phyloP scores from a whole-genome alignment of 331 rosid species.

The Rhamnella rubrinervis region DNA sequence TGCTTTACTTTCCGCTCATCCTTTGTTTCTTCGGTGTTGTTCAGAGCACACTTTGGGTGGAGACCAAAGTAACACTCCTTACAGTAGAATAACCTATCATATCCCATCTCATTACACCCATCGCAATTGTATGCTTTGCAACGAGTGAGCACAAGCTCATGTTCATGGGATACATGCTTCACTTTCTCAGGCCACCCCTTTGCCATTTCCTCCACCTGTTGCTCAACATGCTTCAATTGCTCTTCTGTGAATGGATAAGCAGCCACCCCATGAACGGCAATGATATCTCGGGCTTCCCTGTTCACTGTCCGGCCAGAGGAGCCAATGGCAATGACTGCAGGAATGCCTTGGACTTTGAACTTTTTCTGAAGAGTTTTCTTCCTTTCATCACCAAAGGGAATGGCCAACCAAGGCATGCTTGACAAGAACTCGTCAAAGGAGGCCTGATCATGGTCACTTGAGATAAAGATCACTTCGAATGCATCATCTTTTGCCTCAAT shows the following conservation, averaged over 20 bases:
- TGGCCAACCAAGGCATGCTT: conserved; percentile 57
- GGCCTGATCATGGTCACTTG: conserved; percentile 44
- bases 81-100: conserved; percentile 37
- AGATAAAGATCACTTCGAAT: conserved; percentile 51
- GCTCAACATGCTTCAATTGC: conserved; percentile 34
- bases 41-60: conserved; percentile 46
- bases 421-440: conserved; percentile 40
- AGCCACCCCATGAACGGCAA: conserved; percentile 34
- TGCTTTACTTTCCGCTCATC: conserved; percentile 15
- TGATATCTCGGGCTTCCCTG: conserved; percentile 31
- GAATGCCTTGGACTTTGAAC: conserved; percentile 50
- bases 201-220: conserved; percentile 19
- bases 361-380: conserved; percentile 25
- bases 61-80: conserved; percentile 40
- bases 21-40: conserved; percentile 18
- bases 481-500: conserved; percentile 37
- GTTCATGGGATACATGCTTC: conserved; percentile 40
- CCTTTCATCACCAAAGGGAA: conserved; percentile 53
- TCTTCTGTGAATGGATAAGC: conserved; percentile 48
- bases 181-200: conserved; percentile 50
- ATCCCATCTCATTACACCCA: conserved; percentile 31
- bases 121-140: conserved; percentile 20
- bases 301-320: conserved; percentile 35
- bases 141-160: conserved; percentile 24
- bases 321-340: conserved; percentile 37